Evolutionary conservation across 805 yeast genomes (phyloP), one percentile per base, ranked within the genome.

Genomic region (Myxozyma geophila): DNA sequence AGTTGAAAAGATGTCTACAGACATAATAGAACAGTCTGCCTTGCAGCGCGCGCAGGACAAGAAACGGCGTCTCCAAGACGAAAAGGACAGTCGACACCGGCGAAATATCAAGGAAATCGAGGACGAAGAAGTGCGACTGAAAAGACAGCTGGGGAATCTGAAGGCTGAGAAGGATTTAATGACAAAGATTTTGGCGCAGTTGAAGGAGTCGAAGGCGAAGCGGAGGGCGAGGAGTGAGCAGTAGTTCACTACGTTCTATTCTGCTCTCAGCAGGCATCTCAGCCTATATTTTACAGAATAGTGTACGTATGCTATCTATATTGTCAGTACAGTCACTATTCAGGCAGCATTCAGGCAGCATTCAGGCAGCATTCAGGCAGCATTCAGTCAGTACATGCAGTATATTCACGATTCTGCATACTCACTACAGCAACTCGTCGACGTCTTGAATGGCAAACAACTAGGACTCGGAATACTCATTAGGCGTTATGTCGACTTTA

Each of bases 131-230:
- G 47, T n/a, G 7, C 28, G 50, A 12, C 13, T 66, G 7, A n/a
- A 40, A 17, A 28, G 61, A 44, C 62, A 66, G 44, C 13, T 66
- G n/a, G 51, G 55, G 17, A 57, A 56, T 35, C 48, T 66, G 46
- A 33, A 39, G 35, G 49, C 57, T 8, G 67, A 66, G 37, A 58
- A 58, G 53, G 64, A 59, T 10, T 28, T 64, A n/a, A 48, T 64
- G 58, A 47, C 62, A 36, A 64, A 64, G 47, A 58, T 66, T 15
- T 44, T 66, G 49, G 53, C 33, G 35, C 67, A 66, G 56, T 40
- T 66, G 8, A 54, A 47, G 48, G 57, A 52, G n/a, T 51, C 62
- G 21, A 59, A 59, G 54, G 52, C 43, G 10, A 35, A 41, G 35
- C 28, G 39, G 48, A 33, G 21, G 19, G 21, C 36, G 53, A 54